Evolutionary conservation across 345 rosid genomes (phyloP).

Genomic region (Abelmoschus esculentus): DNA sequence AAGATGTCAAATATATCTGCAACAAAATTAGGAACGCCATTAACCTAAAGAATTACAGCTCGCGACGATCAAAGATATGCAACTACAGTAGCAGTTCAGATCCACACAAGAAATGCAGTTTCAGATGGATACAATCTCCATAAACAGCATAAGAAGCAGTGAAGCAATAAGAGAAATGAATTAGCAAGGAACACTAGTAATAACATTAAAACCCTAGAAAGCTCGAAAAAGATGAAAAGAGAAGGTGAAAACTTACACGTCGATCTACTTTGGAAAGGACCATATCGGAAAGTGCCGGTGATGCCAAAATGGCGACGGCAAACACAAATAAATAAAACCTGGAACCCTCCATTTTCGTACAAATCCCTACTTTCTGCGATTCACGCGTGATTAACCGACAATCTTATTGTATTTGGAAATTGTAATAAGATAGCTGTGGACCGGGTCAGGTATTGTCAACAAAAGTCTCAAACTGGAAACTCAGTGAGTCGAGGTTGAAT

Average conservation of each 20-base stretch:
- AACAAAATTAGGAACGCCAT: conserved; percentile 1
- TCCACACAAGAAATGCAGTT: not conserved
- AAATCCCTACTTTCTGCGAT: not conserved
- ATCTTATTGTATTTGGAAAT: too few relatives aligned
- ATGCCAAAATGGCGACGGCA: conserved; percentile 32
- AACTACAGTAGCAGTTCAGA: not conserved
- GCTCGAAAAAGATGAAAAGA: not conserved
- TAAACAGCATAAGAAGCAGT: not conserved
- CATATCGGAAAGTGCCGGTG: conserved; percentile 73
- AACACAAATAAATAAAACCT: conserved; percentile 37
- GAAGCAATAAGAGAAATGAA: not conserved
- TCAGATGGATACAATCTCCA: not conserved
- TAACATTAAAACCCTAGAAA: not conserved
- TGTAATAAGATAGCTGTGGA: not conserved
- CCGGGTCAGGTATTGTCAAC: not conserved
- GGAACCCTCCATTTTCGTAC: conserved; percentile 7
- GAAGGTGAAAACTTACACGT: conserved; percentile 51
- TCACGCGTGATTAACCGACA: not conserved
- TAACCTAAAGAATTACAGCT: not conserved
- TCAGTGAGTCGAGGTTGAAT: not conserved
- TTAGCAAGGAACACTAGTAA: too few relatives aligned
- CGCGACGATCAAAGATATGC: too few relatives aligned
- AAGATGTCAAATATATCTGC: conserved; percentile 72
- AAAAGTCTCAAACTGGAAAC: not conserved
- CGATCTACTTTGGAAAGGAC: conserved; percentile 82